Evolutionary conservation across 1,139 yeast genomes (phyloP), one percentile per base, ranked within the genome.

Genomic region (Zygoascus sp.): DNA sequence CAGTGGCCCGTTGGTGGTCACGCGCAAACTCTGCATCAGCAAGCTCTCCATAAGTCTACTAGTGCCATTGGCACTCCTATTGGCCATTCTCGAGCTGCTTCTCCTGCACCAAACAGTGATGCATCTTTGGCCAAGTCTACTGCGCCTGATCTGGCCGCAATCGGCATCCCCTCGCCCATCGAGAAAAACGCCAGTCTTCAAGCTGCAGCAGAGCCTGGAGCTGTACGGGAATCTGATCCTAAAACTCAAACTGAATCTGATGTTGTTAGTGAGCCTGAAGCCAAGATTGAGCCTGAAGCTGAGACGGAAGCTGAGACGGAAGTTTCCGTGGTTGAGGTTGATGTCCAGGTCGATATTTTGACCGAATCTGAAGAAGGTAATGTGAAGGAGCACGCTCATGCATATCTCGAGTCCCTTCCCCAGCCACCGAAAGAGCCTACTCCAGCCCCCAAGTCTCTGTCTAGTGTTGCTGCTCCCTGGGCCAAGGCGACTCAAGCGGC

Each of bases 381-480:
- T n/a, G n/a, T n/a, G n/a, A n/a, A n/a, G n/a, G n/a, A n/a, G n/a
- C n/a, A n/a, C n/a, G n/a, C n/a, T n/a, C n/a, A n/a, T n/a, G n/a
- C n/a, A n/a, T n/a, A n/a, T 16, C 34, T 38, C 3, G 42, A 50
- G 7, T 20, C 51, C 11, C 41, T 52, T 20, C 48, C 52, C 32
- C 38, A n/a, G 20, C 42, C 45, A 40, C 34, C 44, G 2, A 39
- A 16, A 28, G 32, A 35, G 11, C 19, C 11, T 22, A 15, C 27
- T 7, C 32, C 32, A 9, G 16, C 32, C 3, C 39, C 42, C 15
- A 44, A 44, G 20, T n/a, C 21, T n/a, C 32, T 44, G 3, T 42
- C 49, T 38, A 56, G 59, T 42, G 49, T 42, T 42, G 45, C 61
- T 19, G 76, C 77, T 4, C 76, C 79, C 13, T 70, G 76, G 77